Base-by-base conservation (phyloP, 2,329 filamentous ascomycete genomes). In the Clonostachys sp. region DNA sequence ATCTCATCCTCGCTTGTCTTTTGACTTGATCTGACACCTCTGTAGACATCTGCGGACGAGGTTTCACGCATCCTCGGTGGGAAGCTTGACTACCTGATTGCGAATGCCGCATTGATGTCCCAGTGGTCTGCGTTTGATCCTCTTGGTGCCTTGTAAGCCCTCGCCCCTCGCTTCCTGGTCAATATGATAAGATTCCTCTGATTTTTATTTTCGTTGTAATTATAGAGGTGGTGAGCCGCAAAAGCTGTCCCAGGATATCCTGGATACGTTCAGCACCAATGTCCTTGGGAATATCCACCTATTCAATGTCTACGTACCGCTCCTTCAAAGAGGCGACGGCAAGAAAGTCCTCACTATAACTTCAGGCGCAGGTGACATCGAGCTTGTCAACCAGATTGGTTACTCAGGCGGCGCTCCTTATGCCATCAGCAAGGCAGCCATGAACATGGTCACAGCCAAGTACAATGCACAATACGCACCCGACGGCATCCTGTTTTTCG, bases 81-180 rank as follows among this genome's bases (percentile, higher is more conserved):
- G 24, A 56, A 39, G 36, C 36, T 39, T 17, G 36, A 39, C 1
- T 87, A 92, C 7, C 84, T 87, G 3, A 86, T 97, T 51, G 86
- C 86, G 0, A 83, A 87, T 30, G 80, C 81, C 2, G 86, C 91
- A 17, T 17, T 39, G 12, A 17, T 14, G 16, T 39, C 36, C 8
- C 36, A 14, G 16, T 17, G 36, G 36, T 39, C 36, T 39, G 36
- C 36, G 7, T 36, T 38, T 40, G 45, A 44, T 6, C 14, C 18
- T 7, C 38, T 44, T 6, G 45, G 45, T 12, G 34, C n/a, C 6
- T 30, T 51, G 50, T 46, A 44, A 18, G 50, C 45, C 16, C 34
- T 39, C 12, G 9, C 36, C 36, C 36, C 16, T 39, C 14, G 16
- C 13, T 17, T 14, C 6, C 36, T 6, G 14, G 2, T 39, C 6